A percentile compares a stretch with the other conserved stretches of the same genome.
Conservation (phyloP, 2,329 filamentous ascomycete genomes). For the Exophiala alcalophila region DNA sequence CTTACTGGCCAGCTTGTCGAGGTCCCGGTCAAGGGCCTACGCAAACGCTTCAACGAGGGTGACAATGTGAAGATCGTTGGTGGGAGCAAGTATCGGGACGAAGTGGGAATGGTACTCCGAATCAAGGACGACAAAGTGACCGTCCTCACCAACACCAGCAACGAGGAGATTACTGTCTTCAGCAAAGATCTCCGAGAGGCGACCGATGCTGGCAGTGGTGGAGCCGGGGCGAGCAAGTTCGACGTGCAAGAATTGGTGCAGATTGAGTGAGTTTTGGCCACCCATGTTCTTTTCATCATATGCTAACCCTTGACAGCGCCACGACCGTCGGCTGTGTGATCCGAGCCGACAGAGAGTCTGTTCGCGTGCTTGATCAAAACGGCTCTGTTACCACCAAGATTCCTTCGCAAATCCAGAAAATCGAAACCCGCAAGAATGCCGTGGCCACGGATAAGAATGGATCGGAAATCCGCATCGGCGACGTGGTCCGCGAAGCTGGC, state of each 20-base stretch:
- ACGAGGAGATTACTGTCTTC: constrained; percentile 93
- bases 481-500: constrained; percentile 85
- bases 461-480: constrained; percentile 85
- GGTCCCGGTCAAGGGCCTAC: constrained; percentile 84
- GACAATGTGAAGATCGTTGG: constrained; percentile 99
- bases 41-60: constrained; percentile 88
- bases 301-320: constrained; percentile 50
- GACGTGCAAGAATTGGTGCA: constrained; percentile 92
- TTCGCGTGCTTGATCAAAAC: constrained; percentile 87
- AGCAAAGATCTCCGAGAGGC: constrained; percentile 95
- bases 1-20: constrained; percentile 82
- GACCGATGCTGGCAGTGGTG: constrained; percentile 76
- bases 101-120: constrained; percentile 95
- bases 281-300: no score
- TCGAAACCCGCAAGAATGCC: constrained; percentile 75
- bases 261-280: constrained; percentile 61
- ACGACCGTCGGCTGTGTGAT: constrained; percentile 90
- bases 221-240: constrained; percentile 70
- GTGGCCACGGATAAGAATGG: constrained; percentile 92
- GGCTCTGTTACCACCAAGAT: constrained; percentile 77
- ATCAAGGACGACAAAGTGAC: constrained; percentile 91
- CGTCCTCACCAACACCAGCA: constrained; percentile 85
- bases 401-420: constrained; percentile 88
- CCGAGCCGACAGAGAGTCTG: constrained; percentile 89
- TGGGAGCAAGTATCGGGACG: constrained; percentile 87